These are phyloP conservation scores for Rhododendron mucronatum DNA, from an alignment of 148 eudicot genomes.

Conservation along the genomic window DNA sequence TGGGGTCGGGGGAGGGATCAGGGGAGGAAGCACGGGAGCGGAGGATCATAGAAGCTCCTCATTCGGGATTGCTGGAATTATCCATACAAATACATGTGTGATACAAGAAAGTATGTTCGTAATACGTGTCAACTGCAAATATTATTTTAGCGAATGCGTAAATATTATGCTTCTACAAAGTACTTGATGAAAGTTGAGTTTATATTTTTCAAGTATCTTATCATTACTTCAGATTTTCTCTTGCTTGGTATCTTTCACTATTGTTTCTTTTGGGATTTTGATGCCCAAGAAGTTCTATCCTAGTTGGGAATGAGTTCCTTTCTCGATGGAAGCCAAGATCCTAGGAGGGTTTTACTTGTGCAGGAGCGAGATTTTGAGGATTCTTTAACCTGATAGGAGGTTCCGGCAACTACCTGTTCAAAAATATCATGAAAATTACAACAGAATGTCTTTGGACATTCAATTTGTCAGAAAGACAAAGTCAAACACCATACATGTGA, in stretches of 20 bases:
- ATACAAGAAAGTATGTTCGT: not conserved
- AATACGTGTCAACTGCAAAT: too few relatives aligned
- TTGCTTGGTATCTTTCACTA: not conserved
- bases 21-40: not conserved
- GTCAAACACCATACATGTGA: not conserved
- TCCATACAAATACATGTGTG: not conserved
- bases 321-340: not conserved
- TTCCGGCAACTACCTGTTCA: not conserved
- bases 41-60: not conserved
- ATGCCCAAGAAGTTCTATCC: not conserved
- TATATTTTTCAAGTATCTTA: not conserved
- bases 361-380: not conserved
- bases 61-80: not conserved
- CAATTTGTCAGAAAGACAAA: not conserved
- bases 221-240: not conserved
- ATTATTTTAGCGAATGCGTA: not conserved
- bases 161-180: not conserved
- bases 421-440: not conserved
- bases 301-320: not conserved
- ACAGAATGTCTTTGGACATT: not conserved
- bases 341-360: not conserved
- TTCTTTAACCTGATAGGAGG: not conserved
- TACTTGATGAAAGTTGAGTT: not conserved
- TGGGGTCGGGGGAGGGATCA: not conserved
- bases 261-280: not conserved